phyloP scores from a whole-genome alignment of 73 alveolate genomes.

The Effrenium voratum region DNA sequence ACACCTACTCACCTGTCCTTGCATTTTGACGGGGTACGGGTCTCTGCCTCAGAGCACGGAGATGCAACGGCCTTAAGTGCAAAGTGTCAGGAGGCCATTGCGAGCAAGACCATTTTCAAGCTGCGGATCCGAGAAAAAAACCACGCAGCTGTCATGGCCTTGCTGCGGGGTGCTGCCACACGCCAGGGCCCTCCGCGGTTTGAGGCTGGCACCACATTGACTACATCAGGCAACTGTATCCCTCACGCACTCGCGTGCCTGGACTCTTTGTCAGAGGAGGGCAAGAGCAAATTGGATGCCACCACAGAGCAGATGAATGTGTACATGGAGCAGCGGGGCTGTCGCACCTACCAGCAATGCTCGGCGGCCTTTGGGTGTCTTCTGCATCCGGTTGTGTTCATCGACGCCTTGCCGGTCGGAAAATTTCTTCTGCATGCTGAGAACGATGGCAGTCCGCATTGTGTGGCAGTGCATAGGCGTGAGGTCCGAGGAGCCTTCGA shows the following conservation, averaged over 20 bases:
- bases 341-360: too few species aligned
- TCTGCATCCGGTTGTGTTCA: too few species aligned
- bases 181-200: background rate
- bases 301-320: too few species aligned
- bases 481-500: background rate
- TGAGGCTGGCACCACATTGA: background rate
- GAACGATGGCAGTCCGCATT: background rate
- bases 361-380: too few species aligned
- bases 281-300: too few species aligned
- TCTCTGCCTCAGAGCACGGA: background rate
- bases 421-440: background rate
- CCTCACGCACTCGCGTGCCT: background rate
- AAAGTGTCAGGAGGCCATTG: background rate
- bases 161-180: background rate
- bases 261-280: too few species aligned
- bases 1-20: constrained; percentile 13
- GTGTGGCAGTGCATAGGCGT: background rate
- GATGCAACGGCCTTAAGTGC: background rate
- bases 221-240: background rate
- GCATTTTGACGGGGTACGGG: constrained; percentile 32
- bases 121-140: background rate
- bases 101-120: background rate
- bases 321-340: too few species aligned
- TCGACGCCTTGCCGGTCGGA: background rate
- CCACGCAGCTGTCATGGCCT: background rate